Evolutionary conservation across 2,329 filamentous ascomycete species (phyloP).

Genomic region (Verticillium albo-atrum): DNA sequence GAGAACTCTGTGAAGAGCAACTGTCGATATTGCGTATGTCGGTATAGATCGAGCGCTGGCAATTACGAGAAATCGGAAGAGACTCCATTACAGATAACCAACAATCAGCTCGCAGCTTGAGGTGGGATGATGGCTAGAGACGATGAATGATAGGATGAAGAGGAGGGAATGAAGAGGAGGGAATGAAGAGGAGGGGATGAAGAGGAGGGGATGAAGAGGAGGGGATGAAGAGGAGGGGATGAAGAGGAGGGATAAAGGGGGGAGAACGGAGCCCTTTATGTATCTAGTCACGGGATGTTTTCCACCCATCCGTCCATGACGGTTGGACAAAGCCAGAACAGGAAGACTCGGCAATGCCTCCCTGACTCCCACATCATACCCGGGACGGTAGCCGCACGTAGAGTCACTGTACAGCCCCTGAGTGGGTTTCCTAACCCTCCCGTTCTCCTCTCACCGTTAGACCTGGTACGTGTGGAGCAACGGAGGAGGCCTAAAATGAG

Average conservation of each 20-base stretch:
- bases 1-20: neutral
- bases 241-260: neutral
- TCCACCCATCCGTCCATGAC: neutral
- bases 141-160: neutral
- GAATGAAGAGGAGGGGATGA: neutral
- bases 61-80: neutral
- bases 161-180: neutral
- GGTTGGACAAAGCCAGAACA: neutral
- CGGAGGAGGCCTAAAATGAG: neutral
- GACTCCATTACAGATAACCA: neutral
- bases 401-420: neutral
- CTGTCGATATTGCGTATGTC: neutral
- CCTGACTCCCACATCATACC: neutral
- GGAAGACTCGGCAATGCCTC: neutral
- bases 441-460: neutral
- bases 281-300: neutral
- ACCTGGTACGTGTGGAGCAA: neutral
- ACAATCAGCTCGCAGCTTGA: neutral
- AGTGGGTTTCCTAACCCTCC: neutral
- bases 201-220: neutral
- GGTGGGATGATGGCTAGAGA: neutral
- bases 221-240: neutral
- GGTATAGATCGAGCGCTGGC: neutral
- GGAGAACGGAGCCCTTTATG: neutral
- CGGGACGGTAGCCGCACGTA: neutral